Conservation (phyloP, 208 protist genomes). For the Acanthamoeba lugdunensis region DNA sequence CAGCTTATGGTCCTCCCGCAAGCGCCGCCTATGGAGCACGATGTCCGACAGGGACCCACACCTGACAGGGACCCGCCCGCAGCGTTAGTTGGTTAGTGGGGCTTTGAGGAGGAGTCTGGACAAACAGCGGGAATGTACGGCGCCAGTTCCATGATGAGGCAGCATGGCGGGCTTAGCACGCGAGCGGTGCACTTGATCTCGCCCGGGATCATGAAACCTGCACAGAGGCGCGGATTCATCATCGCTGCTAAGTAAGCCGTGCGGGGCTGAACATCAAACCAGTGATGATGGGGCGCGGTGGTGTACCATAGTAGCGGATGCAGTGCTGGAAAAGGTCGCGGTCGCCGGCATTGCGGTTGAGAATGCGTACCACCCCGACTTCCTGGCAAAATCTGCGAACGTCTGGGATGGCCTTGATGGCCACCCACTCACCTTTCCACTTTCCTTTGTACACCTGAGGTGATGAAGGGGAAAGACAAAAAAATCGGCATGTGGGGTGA, state of each 20-base stretch:
- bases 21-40: background rate
- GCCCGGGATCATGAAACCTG: slow-evolving; percentile 35
- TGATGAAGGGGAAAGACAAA: background rate
- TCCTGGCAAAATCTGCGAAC: slow-evolving; percentile 32
- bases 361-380: slow-evolving; percentile 22
- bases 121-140: background rate
- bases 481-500: background rate
- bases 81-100: too few relatives aligned
- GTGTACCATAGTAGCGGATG: slow-evolving; percentile 14
- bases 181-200: background rate
- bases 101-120: too few relatives aligned
- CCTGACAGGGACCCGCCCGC: background rate
- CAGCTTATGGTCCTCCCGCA: background rate
- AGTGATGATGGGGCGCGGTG: background rate
- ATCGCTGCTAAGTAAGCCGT: background rate
- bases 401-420: slow-evolving; percentile 40
- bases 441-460: slow-evolving; percentile 24
- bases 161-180: background rate
- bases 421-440: slow-evolving; percentile 25
- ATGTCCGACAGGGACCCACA: slow-evolving; percentile 12
- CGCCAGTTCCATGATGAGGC: slow-evolving; percentile 29
- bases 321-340: slow-evolving; percentile 11
- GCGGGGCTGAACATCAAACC: background rate
- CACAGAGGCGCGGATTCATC: background rate
- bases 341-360: slow-evolving; percentile 11